Conservation (phyloP, 139 green algal genomes). For the Picochlorum costavermella region DNA sequence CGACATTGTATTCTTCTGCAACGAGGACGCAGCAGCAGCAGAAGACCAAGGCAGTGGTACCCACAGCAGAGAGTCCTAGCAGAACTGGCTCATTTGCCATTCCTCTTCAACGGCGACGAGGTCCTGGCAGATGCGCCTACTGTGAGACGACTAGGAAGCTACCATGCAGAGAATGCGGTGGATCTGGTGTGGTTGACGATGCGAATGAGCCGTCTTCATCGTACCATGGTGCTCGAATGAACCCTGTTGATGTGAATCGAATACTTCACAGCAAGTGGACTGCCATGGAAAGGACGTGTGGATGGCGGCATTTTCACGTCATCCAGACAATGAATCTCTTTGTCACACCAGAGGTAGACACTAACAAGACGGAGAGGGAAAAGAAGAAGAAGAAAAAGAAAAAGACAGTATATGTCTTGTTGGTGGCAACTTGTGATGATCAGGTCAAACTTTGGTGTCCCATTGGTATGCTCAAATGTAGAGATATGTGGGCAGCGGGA, state of each 20-base stretch:
- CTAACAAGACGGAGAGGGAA: no score
- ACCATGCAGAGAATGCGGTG: background rate
- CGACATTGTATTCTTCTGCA: no score
- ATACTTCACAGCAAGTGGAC: constrained; percentile 50
- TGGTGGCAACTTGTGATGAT: constrained; percentile 45
- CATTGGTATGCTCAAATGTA: constrained; percentile 37
- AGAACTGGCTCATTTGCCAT: no score
- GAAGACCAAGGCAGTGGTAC: no score
- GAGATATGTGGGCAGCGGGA: constrained; percentile 39
- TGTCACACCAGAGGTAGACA: no score
- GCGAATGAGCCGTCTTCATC: background rate
- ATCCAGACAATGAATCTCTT: constrained; percentile 28
- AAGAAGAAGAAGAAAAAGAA: constrained; percentile 10
- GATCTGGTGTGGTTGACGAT: background rate
- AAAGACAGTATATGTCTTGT: constrained; percentile 37
- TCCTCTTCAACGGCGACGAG: no score
- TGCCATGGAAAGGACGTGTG: constrained; percentile 52
- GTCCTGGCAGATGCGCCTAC: no score
- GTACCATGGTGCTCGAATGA: constrained; percentile 3
- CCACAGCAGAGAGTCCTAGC: no score
- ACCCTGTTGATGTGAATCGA: background rate
- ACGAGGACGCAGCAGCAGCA: no score
- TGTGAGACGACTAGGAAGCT: no score
- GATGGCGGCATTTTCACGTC: constrained; percentile 48
- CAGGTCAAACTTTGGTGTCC: constrained; percentile 46